phyloP scores from a whole-genome alignment of 495 filamentous ascomycete species.

The Filosporella fistucella region DNA sequence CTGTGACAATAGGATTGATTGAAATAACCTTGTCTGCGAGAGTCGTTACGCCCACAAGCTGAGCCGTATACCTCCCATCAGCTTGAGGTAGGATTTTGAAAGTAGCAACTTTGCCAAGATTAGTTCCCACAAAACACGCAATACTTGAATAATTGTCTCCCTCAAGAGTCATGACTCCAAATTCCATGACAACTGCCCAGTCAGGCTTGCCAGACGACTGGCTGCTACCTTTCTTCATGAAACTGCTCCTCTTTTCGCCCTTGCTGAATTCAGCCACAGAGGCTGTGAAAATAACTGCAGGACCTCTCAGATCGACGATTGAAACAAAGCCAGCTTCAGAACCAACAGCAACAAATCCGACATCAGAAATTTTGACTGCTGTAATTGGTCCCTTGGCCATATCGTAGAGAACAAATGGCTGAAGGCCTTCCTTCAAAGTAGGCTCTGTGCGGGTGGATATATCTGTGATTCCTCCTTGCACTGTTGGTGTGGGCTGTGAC shows the following conservation, averaged over 20 bases:
- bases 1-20: conserved; percentile 72
- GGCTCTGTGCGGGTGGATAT: conserved; percentile 75
- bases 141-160: conserved; percentile 94
- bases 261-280: conserved; percentile 64
- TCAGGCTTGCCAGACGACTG: conserved; percentile 42
- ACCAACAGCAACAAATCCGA: conserved; percentile 86
- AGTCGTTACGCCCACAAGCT: conserved; percentile 58
- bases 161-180: conserved; percentile 89
- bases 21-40: conserved; percentile 70
- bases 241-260: conserved; percentile 63
- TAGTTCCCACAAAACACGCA: conserved; percentile 86
- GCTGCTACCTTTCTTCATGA: conserved; percentile 45
- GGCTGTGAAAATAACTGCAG: conserved; percentile 75
- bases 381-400: conserved; percentile 76
- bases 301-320: conserved; percentile 84
- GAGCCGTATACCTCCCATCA: conserved; percentile 66
- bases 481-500: conserved; percentile 44
- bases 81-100: conserved; percentile 78
- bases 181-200: conserved; percentile 76
- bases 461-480: conserved; percentile 59
- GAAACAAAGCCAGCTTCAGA: conserved; percentile 74
- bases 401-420: conserved; percentile 76
- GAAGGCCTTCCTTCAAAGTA: conserved; percentile 70
- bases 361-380: conserved; percentile 75
- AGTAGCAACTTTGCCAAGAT: conserved; percentile 73